A percentile compares a stretch with the other conserved stretches of the same genome.
phyloP scores from a whole-genome alignment of 108 stramenopile species.

The Chaetoceros muelleri region DNA sequence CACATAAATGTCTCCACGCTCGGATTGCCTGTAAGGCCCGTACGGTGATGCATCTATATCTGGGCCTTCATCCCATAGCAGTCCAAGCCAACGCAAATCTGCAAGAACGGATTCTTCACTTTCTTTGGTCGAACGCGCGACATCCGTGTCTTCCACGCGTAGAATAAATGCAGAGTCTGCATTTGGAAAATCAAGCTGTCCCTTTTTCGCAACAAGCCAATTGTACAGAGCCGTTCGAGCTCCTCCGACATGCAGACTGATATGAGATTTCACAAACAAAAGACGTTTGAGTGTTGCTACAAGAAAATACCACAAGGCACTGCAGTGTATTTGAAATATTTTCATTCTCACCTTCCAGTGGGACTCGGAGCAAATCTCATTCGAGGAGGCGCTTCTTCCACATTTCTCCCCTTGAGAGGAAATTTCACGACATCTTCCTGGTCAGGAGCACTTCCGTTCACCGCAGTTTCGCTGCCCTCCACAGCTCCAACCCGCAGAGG shows the following conservation, averaged over 20 bases:
- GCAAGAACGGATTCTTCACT: slow-evolving; percentile 86
- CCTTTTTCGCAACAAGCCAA: slow-evolving; percentile 89
- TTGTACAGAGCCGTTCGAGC: slow-evolving; percentile 96
- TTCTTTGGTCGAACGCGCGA: slow-evolving; percentile 82
- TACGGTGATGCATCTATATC: slow-evolving; percentile 27
- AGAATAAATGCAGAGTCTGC: slow-evolving; percentile 61
- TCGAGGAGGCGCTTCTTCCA: slow-evolving; percentile 50
- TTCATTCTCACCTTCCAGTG: slow-evolving; percentile 51
- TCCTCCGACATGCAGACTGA: slow-evolving; percentile 88
- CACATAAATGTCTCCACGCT: slow-evolving; percentile 64
- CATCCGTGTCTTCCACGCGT: slow-evolving; percentile 88
- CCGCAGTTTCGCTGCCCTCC: neutral
- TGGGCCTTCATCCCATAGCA: slow-evolving; percentile 94
- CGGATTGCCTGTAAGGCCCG: slow-evolving; percentile 81
- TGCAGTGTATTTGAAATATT: neutral
- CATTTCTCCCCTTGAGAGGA: slow-evolving; percentile 51
- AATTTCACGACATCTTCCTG: slow-evolving; percentile 17
- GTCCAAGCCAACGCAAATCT: slow-evolving; percentile 87
- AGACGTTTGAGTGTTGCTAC: neutral
- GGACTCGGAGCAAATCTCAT: slow-evolving; percentile 94
- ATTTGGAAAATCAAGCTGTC: slow-evolving; percentile 45
- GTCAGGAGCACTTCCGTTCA: neutral
- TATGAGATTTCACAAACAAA: neutral
- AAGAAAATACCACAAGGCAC: neutral
- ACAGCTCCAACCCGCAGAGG: too few species aligned